phyloP scores from a whole-genome alignment of 108 stramenopile genomes.

The Fistulifera solaris region DNA sequence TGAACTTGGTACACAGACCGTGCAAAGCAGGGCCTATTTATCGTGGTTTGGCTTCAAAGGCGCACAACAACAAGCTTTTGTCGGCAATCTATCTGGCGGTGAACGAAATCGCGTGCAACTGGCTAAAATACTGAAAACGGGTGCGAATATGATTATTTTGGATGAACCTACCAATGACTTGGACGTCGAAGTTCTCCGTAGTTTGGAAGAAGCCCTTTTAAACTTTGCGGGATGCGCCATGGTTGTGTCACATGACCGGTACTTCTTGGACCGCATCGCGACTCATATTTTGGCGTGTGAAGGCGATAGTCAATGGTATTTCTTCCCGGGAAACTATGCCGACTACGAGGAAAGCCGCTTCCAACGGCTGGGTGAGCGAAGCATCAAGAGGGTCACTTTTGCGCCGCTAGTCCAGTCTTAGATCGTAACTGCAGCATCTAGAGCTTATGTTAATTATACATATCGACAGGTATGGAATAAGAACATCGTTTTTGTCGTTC shows the following conservation, averaged over 20 bases:
- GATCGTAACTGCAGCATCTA: no score
- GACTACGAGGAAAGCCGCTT: constrained; percentile 75
- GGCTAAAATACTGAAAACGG: constrained; percentile 81
- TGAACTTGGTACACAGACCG: constrained; percentile 68
- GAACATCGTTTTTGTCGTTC: no score
- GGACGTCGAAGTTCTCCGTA: constrained; percentile 68
- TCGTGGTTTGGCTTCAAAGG: constrained; percentile 90
- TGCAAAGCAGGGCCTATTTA: constrained; percentile 80
- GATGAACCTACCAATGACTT: constrained; percentile 96
- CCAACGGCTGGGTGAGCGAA: constrained; percentile 65
- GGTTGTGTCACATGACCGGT: constrained; percentile 93
- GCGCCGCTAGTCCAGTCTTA: constrained; percentile 76
- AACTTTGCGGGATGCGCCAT: constrained; percentile 91
- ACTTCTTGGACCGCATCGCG: constrained; percentile 88
- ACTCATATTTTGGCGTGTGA: constrained; percentile 96
- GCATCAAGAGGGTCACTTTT: constrained; percentile 77
- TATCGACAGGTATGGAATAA: no score
- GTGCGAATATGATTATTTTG: constrained; percentile 69
- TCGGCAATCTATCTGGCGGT: constrained; percentile 82
- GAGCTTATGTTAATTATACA: no score
- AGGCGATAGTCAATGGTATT: constrained; percentile 78
- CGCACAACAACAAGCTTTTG: constrained; percentile 76
- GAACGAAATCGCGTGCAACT: constrained; percentile 90
- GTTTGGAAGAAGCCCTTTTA: constrained; percentile 87
- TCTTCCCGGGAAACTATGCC: constrained; percentile 84